Base-by-base conservation (phyloP, 768 basidiomycete genomes). In the Suillus alpinus region DNA sequence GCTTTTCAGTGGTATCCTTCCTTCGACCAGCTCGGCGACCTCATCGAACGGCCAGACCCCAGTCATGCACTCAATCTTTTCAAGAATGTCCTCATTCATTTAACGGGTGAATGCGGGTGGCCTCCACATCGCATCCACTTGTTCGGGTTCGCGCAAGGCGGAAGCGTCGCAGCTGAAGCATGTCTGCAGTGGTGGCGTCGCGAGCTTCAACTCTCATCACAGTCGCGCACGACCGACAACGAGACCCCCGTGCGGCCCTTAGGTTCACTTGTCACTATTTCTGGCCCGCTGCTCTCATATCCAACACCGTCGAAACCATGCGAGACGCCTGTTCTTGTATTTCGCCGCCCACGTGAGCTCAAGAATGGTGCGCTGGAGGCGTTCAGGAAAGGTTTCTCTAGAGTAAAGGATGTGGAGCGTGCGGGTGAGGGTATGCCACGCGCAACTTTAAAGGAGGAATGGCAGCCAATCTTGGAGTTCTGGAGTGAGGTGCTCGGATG, bases 111-210 rank as follows among this genome's bases (percentile, higher is more conserved):
- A 43, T 91, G 87, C 67, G 63, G 73, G 1, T 97, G 94, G 94
- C 77, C 86, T 6, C 66, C 80, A 0, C 60, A 82, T 10, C 78
- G 81, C n/a, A 88, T 97, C 43, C 94, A 97, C 69, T 69, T 94
- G 50, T 91, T 95, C 59, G 94, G 94, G 3, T 97, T 92, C 64
- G 91, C 83, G 0, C 94, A 97, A 71, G 94, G 94, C 0, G 95
- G 92, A 0, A 87, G 80, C 20, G 83, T 94, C 37, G 91, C 86
- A 1, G 81, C 79, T 2, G 94, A 97, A 72, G 78, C 85, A 57
- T 83, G 81, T 0, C 67, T 92, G 6, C 67, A 74, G 37, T 82
- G 79, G 75, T 89, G 86, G 83, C 84, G 76, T 56, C 63, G 65
- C 68, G 60, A 74, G 72, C 60, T 69, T 6, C 43, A 20, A 56